These are phyloP conservation scores for Podila minutissima DNA, from an alignment of 192 early-diverging fungal species.

Conservation along the genomic window DNA sequence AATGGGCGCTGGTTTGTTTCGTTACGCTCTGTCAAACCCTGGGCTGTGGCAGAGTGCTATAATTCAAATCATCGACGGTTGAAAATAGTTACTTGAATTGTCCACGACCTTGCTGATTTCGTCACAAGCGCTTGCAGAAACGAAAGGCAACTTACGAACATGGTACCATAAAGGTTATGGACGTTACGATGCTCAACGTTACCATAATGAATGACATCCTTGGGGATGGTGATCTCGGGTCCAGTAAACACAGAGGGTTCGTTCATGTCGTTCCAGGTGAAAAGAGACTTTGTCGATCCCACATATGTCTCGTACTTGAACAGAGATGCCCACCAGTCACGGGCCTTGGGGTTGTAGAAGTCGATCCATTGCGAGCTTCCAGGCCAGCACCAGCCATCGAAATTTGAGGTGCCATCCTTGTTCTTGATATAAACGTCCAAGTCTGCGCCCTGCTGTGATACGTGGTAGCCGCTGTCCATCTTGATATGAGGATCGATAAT, in stretches of 20 bases:
- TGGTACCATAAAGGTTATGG: conserved; percentile 93
- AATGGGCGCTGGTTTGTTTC: conserved; percentile 80
- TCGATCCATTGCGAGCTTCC: conserved; percentile 94
- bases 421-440: conserved; percentile 83
- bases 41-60: conserved; percentile 84
- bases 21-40: conserved; percentile 78
- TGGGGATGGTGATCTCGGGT: conserved; percentile 96
- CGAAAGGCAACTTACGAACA: conserved; percentile 64
- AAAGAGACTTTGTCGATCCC: conserved; percentile 82
- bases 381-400: conserved; percentile 99
- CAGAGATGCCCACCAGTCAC: conserved; percentile 81
- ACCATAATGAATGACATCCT: conserved; percentile 89
- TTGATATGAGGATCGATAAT: conserved; percentile 99
- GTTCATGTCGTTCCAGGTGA: conserved; percentile 99
- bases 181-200: conserved; percentile 94
- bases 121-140: background rate
- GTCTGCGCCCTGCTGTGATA: conserved; percentile 83
- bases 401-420: conserved; percentile 68
- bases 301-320: conserved; percentile 86
- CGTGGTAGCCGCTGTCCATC: conserved; percentile 74
- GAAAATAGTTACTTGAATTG: background rate
- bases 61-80: background rate
- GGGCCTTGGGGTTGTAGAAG: conserved; percentile 82
- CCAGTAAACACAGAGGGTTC: conserved; percentile 98
- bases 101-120: background rate